Conservation (phyloP, 2,329 filamentous ascomycete genomes). For the Fusarium globosum region DNA sequence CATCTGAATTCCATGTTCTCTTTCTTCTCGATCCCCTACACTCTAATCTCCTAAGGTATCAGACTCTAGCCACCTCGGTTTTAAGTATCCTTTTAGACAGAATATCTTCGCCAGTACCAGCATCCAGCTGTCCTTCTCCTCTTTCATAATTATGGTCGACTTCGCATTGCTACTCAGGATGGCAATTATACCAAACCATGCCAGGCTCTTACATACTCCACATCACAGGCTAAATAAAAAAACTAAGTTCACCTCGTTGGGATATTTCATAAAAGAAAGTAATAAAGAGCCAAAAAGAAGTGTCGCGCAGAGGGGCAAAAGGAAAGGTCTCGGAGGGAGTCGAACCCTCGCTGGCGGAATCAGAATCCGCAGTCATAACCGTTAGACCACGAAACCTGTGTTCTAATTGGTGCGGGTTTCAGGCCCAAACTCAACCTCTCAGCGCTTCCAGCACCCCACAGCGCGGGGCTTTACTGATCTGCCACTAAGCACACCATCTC, state of each 20-base stretch:
- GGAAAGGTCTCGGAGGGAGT: neutral
- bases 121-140: neutral
- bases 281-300: no score
- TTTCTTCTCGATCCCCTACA: neutral
- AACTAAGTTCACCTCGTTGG: fast-evolving
- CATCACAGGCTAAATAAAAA: fast-evolving
- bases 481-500: neutral
- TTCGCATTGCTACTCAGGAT: neutral
- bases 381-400: neutral
- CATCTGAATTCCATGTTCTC: neutral
- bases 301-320: neutral
- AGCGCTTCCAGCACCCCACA: fast-evolving
- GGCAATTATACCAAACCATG: neutral
- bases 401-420: neutral
- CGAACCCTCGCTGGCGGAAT: constrained; percentile 5
- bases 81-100: neutral
- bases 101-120: fast-evolving
- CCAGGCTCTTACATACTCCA: no score
- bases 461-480: neutral
- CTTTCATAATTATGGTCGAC: fast-evolving
- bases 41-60: neutral
- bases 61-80: no score
- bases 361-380: constrained; percentile 5
- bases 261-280: fast-evolving
- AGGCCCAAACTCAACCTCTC: fast-evolving